Percentiles rank a stretch among this genome's conserved stretches.
Evolutionary conservation across 495 filamentous ascomycete species (phyloP).

Genomic region (Penicillium canariense): DNA sequence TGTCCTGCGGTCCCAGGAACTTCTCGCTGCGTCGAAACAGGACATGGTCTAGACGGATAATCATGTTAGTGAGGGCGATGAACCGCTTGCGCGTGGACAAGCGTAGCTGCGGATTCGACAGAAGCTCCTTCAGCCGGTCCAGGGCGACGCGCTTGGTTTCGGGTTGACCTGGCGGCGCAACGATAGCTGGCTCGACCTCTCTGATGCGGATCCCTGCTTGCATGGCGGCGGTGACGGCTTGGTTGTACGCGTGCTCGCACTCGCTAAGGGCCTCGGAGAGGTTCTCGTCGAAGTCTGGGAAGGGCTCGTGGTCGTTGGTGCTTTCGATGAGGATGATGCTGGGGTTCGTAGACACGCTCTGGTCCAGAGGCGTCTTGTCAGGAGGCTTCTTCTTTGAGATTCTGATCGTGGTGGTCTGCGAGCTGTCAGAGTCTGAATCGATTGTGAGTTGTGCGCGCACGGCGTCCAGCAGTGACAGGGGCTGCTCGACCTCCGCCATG

Average conservation of each 20-base stretch:
- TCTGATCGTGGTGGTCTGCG: background rate
- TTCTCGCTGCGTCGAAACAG: constrained; percentile 18
- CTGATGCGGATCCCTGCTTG: constrained; percentile 17
- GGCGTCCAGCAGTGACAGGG: constrained; percentile 1
- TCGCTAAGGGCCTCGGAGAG: constrained; percentile 10
- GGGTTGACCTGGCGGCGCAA: background rate
- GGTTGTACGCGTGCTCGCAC: constrained; percentile 16
- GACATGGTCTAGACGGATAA: constrained; percentile 23
- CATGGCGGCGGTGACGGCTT: constrained; percentile 25
- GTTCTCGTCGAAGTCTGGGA: constrained; percentile 33
- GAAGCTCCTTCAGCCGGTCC: constrained; percentile 17
- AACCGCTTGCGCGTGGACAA: constrained; percentile 17
- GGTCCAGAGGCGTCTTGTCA: background rate
- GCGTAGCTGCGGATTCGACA: constrained; percentile 14
- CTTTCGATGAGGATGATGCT: background rate
- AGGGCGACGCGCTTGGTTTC: constrained; percentile 8
- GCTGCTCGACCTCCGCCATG: background rate
- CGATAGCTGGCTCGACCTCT: constrained; percentile 15
- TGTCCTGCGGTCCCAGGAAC: constrained; percentile 13
- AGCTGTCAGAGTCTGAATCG: constrained; percentile 11
- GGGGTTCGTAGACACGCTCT: background rate
- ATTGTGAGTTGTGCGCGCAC: constrained; percentile 15
- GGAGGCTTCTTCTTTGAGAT: background rate
- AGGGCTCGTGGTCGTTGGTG: constrained; percentile 26
- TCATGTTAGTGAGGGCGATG: constrained; percentile 23